Evolutionary conservation across 805 yeast genomes (phyloP).

Genomic region (Saturnispora sekii): DNA sequence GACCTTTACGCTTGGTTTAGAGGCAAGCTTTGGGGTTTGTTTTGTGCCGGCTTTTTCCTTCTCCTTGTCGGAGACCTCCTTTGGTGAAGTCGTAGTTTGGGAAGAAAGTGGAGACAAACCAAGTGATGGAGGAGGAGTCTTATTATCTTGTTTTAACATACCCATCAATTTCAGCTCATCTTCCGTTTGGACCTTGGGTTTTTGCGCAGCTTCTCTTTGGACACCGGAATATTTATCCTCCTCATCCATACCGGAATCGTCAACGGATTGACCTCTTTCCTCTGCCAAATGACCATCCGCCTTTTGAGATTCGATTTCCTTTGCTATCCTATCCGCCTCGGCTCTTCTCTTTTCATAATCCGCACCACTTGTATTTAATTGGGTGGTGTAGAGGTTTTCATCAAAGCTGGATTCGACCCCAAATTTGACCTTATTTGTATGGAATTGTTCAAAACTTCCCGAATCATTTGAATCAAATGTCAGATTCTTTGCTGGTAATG

Average conservation of each 20-base stretch:
- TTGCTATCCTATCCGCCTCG: constrained; percentile 71
- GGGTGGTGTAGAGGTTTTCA: constrained; percentile 82
- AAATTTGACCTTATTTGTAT: constrained; percentile 79
- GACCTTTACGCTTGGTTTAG: too few relatives aligned
- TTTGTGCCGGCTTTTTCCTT: too few relatives aligned
- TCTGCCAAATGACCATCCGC: constrained; percentile 76
- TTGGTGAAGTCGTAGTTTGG: neutral
- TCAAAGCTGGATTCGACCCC: constrained; percentile 80
- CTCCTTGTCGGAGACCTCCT: neutral
- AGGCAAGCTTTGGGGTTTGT: too few relatives aligned
- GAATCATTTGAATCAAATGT: neutral
- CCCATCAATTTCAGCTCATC: constrained; percentile 16
- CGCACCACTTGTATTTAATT: constrained; percentile 58
- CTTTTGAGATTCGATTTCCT: constrained; percentile 66
- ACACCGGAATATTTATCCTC: constrained; percentile 96
- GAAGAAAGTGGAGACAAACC: too few relatives aligned
- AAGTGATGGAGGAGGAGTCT: neutral
- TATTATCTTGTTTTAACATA: constrained; percentile 13
- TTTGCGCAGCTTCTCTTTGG: constrained; percentile 35
- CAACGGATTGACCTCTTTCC: constrained; percentile 72
- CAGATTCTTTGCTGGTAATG: constrained; percentile 27
- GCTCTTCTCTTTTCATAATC: constrained; percentile 55
- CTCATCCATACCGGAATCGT: constrained; percentile 85
- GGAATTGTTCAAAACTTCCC: constrained; percentile 82
- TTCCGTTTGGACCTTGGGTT: too few relatives aligned